Evolutionary conservation across 2,329 filamentous ascomycete species (phyloP).

Genomic region (Fusarium sp.): DNA sequence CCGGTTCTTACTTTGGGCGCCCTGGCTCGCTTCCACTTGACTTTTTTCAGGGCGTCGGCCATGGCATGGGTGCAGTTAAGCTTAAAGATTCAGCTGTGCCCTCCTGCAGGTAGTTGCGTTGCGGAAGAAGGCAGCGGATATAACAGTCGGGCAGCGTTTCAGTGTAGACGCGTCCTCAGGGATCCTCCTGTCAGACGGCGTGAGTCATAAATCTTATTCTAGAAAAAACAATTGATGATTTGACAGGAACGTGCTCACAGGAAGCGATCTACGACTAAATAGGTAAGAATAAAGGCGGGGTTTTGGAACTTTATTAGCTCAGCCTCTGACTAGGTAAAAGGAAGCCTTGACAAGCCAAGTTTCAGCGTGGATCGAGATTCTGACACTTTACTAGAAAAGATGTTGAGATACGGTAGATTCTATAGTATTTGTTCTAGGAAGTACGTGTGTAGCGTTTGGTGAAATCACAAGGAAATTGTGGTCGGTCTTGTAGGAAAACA

Average conservation of each 20-base stretch:
- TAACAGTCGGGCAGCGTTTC: background rate
- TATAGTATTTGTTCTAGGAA: no score
- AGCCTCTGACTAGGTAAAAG: background rate
- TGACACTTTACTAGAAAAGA: no score
- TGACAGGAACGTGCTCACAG: background rate
- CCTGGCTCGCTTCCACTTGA: constrained; percentile 17
- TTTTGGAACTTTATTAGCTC: background rate
- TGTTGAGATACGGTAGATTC: no score
- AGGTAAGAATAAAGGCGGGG: background rate
- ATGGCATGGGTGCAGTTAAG: background rate
- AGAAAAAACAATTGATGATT: background rate
- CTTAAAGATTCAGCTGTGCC: background rate
- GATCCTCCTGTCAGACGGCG: background rate
- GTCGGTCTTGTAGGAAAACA: no score
- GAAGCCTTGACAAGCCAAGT: no score
- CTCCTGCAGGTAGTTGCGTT: no score
- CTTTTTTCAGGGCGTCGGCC: background rate
- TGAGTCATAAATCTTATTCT: background rate
- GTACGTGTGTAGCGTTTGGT: no score
- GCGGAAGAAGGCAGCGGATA: background rate
- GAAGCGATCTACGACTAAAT: background rate
- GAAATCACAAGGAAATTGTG: no score
- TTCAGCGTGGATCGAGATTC: no score
- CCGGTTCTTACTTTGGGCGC: constrained; percentile 29
- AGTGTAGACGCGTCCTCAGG: no score